phyloP scores from a whole-genome alignment of 192 early-diverging fungal genomes.

The Linderina pennispora region DNA sequence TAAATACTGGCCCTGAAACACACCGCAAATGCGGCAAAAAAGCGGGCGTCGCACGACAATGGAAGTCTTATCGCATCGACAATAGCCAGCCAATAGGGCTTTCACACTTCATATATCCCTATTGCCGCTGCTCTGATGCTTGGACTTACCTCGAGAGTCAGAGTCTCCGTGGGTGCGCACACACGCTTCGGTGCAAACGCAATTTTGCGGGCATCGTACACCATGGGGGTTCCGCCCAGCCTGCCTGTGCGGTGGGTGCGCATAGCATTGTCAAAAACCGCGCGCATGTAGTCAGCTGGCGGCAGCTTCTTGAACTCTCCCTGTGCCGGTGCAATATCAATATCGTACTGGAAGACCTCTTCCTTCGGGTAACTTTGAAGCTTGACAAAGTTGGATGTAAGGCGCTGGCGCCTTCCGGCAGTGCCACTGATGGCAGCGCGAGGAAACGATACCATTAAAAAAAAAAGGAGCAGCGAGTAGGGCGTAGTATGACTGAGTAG shows the following conservation, averaged over 20 bases:
- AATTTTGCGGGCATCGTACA: slow-evolving; percentile 83
- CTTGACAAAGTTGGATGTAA: slow-evolving; percentile 75
- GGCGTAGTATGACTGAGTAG: too few relatives aligned
- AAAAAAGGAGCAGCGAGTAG: too few relatives aligned
- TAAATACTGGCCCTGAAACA: too few relatives aligned
- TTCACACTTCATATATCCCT: too few relatives aligned
- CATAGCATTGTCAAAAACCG: slow-evolving; percentile 56
- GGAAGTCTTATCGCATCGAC: too few relatives aligned
- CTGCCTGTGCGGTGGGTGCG: slow-evolving; percentile 39
- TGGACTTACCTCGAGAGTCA: slow-evolving; percentile 51
- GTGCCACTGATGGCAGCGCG: too few relatives aligned
- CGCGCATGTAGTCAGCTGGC: slow-evolving; percentile 55
- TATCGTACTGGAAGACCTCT: slow-evolving; percentile 85
- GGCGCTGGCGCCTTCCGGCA: slow-evolving; percentile 34
- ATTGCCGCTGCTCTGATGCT: neutral
- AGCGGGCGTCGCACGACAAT: too few relatives aligned
- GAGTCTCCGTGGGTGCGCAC: slow-evolving; percentile 56
- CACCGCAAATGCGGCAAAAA: too few relatives aligned
- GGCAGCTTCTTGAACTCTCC: slow-evolving; percentile 25
- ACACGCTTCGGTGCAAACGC: slow-evolving; percentile 75
- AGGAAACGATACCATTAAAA: too few relatives aligned
- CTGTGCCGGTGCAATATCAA: slow-evolving; percentile 59
- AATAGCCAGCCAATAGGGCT: too few relatives aligned
- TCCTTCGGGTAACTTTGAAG: slow-evolving; percentile 56
- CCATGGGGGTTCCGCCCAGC: slow-evolving; percentile 55